Evolutionary conservation across 2,329 filamentous ascomycete genomes (phyloP), one percentile per base, ranked within the genome.

Genomic region (Parafenestella ontariensis): DNA sequence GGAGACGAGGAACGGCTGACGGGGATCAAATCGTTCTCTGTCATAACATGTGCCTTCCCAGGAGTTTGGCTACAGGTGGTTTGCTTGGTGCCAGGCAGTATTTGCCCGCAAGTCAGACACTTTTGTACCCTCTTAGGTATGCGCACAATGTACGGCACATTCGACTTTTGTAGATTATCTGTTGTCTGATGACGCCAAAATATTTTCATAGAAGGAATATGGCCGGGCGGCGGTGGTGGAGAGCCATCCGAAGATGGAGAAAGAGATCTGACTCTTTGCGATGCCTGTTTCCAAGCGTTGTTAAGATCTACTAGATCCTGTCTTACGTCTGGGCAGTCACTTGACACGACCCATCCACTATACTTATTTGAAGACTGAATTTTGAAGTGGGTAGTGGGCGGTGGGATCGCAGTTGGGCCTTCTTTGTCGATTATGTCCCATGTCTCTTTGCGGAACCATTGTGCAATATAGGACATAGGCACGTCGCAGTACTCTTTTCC

Each of bases 381-480:
- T 33, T 70, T 74, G 40, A 75, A 67, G 17, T 61, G 61, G 28
- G 60, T 44, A 3, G 44, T 52, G n/a, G 73, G 67, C 6, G 44
- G 54, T 10, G 56, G 42, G 31, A 71, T 58, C 3, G 59, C 64
- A 9, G 49, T 46, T 26, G 66, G 67, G 1, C 72, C 68, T 5
- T 56, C 9, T 42, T 65, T 34, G 17, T 48, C 55, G 15, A 75
- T 53, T 6, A 56, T 49, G 10, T 52, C 49, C 73, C 73, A 76
- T 20, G 69, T 74, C n/a, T 66, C 56, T 21, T 58, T 65, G 8
- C 66, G 69, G 45, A 76, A 76, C 74, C 74, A 76, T 43, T 71
- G 66, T 21, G 70, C 70, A 24, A 73, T 62, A 57, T 71, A 76
- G 13, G 68, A 61, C 54, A 75, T 68, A 1, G 72, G 56, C 7